Evolutionary conservation across 2,329 filamentous ascomycete genomes (phyloP).

Genomic region (Pyrenochaeta sp.): DNA sequence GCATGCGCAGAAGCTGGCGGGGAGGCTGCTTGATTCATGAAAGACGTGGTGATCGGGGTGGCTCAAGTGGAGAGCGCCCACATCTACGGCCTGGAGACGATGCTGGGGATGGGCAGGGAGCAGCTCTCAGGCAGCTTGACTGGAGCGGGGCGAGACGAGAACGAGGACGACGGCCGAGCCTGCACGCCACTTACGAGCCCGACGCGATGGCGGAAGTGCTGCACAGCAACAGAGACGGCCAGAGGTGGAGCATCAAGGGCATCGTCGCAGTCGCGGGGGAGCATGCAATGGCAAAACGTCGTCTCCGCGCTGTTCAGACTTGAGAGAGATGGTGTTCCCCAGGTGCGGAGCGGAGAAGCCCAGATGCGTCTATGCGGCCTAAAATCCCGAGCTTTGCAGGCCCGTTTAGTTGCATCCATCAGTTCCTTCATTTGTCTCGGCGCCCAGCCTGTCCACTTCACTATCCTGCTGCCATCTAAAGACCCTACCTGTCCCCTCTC

Average conservation of each 20-base stretch:
- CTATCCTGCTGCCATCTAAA: background rate
- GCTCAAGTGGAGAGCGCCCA: conserved; percentile 11
- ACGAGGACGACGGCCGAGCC: too few relatives aligned
- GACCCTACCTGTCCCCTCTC: background rate
- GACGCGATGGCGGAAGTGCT: conserved; percentile 18
- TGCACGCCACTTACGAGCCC: conserved; percentile 16
- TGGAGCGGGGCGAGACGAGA: too few relatives aligned
- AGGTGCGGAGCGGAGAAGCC: conserved; percentile 3
- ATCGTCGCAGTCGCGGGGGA: conserved; percentile 24
- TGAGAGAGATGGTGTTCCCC: too few relatives aligned
- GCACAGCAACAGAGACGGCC: conserved; percentile 14
- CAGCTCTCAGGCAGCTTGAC: conserved; percentile 18
- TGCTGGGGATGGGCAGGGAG: too few relatives aligned
- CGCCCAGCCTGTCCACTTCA: too few relatives aligned
- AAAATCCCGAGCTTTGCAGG: too few relatives aligned
- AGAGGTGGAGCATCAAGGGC: conserved; percentile 22
- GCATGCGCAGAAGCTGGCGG: conserved; percentile 37
- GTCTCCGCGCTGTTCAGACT: too few relatives aligned
- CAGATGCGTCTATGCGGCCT: background rate
- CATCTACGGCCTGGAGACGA: conserved; percentile 15
- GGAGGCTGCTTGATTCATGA: conserved; percentile 44
- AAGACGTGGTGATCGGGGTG: conserved; percentile 24
- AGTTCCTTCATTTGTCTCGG: too few relatives aligned
- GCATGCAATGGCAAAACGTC: conserved; percentile 16
- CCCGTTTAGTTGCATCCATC: too few relatives aligned